Conservation (phyloP, 345 rosid species). For the Pugionium dolabratum region DNA sequence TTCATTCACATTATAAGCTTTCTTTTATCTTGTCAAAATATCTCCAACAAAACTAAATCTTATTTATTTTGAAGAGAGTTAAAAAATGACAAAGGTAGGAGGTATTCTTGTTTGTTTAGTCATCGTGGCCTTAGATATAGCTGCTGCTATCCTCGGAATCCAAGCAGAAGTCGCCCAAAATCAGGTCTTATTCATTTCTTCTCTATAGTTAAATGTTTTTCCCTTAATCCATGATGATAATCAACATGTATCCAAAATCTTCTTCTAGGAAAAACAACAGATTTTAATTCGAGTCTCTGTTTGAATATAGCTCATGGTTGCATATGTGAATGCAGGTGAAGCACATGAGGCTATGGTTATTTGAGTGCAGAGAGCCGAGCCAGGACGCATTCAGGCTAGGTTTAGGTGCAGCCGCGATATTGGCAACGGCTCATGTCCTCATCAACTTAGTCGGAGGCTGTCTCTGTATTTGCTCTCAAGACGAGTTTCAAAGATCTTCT, state of each 20-base stretch:
- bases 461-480: constrained; percentile 80
- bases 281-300: too few species aligned
- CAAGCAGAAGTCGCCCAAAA: constrained; percentile 90
- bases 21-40: not conserved
- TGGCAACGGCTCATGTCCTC: constrained; percentile 66
- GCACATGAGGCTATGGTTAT: constrained; percentile 81
- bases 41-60: constrained; percentile 7
- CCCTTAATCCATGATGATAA: too few species aligned
- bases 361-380: constrained; percentile 90
- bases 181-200: constrained; percentile 44
- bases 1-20: constrained; percentile 9
- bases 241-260: too few species aligned
- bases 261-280: too few species aligned
- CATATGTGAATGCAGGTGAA: constrained; percentile 50
- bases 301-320: not conserved
- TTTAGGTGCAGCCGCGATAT: constrained; percentile 67
- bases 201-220: too few species aligned
- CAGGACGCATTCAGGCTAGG: constrained; percentile 80
- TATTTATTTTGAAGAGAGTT: constrained; percentile 22
- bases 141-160: constrained; percentile 82
- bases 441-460: constrained; percentile 80
- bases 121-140: constrained; percentile 76
- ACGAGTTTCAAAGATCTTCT: constrained; percentile 71
- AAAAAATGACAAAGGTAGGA: constrained; percentile 56
- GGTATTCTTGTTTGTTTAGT: constrained; percentile 73